Percentiles rank a stretch among this genome's conserved stretches.
Conservation (phyloP, 2,329 filamentous ascomycete species). For the Ascochyta clinopodiicola region DNA sequence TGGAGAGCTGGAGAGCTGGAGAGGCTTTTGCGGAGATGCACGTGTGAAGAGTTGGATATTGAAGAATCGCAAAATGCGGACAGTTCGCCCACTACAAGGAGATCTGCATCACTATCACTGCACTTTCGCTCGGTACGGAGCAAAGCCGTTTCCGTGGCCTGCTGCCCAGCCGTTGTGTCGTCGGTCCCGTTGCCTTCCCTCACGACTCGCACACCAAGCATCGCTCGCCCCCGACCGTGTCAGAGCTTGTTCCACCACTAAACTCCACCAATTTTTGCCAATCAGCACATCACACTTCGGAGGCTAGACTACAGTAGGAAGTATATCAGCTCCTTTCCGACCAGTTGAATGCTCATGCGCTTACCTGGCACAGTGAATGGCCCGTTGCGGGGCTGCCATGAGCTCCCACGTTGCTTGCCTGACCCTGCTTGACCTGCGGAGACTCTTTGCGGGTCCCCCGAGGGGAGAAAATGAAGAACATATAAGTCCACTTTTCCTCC, state of each 20-base stretch:
- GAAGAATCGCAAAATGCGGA: neutral
- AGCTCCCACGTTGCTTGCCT: constrained; percentile 24
- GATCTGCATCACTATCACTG: neutral
- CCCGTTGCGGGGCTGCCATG: constrained; percentile 28
- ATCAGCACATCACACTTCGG: constrained; percentile 21
- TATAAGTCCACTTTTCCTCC: constrained; percentile 24
- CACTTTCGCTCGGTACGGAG: neutral
- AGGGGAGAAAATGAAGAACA: neutral
- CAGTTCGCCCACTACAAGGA: neutral
- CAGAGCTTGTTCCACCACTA: constrained; percentile 24
- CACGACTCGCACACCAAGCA: constrained; percentile 28
- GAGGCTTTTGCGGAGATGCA: constrained; percentile 26
- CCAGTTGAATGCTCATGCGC: neutral
- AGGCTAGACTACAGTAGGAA: constrained; percentile 27
- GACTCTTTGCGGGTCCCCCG: constrained; percentile 2
- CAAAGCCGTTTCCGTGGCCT: constrained; percentile 4
- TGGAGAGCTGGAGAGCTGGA: constrained; percentile 24
- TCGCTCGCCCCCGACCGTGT: constrained; percentile 22
- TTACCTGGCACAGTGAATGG: constrained; percentile 20
- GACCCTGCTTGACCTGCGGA: constrained; percentile 12
- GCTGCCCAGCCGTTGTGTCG: constrained; percentile 4
- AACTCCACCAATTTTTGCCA: constrained; percentile 18
- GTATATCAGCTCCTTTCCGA: constrained; percentile 21
- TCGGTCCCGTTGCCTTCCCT: constrained; percentile 5
- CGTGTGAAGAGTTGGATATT: neutral